Conservation (phyloP, 345 rosid species). For the Linum trigynum region DNA sequence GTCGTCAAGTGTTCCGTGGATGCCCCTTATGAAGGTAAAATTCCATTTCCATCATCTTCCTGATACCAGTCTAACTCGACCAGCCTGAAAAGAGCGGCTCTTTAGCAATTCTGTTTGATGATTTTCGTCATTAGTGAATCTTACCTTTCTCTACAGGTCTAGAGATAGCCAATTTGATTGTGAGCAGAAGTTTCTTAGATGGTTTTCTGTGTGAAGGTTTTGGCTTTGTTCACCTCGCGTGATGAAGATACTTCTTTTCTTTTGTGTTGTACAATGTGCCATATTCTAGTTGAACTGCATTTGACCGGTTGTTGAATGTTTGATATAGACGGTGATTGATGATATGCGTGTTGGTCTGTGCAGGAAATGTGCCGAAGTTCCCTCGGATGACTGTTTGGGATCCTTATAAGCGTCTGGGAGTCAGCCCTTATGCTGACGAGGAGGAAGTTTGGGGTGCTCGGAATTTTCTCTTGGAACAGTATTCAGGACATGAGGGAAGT, state of each 20-base stretch:
- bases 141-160: neutral
- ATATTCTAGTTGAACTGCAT: neutral
- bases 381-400: slow-evolving; percentile 76
- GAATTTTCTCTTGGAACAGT: slow-evolving; percentile 79
- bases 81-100: neutral
- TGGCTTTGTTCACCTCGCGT: no score
- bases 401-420: slow-evolving; percentile 77
- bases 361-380: slow-evolving; percentile 60
- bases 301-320: neutral
- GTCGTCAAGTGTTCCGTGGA: slow-evolving; percentile 39
- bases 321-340: neutral
- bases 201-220: no score
- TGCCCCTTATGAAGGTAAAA: slow-evolving; percentile 63
- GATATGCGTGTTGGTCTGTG: neutral
- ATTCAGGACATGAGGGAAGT: slow-evolving; percentile 85
- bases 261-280: no score
- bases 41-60: neutral
- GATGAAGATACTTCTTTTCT: no score
- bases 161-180: neutral
- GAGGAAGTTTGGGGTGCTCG: slow-evolving; percentile 97
- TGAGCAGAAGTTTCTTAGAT: no score
- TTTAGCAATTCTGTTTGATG: no score
- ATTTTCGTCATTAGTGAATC: no score
- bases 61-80: neutral
- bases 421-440: slow-evolving; percentile 74